Percentiles rank a stretch among this genome's conserved stretches.
These are phyloP conservation scores for Chaetoceros tenuissimus DNA, from an alignment of 108 stramenopile species.

Conservation along the genomic window DNA sequence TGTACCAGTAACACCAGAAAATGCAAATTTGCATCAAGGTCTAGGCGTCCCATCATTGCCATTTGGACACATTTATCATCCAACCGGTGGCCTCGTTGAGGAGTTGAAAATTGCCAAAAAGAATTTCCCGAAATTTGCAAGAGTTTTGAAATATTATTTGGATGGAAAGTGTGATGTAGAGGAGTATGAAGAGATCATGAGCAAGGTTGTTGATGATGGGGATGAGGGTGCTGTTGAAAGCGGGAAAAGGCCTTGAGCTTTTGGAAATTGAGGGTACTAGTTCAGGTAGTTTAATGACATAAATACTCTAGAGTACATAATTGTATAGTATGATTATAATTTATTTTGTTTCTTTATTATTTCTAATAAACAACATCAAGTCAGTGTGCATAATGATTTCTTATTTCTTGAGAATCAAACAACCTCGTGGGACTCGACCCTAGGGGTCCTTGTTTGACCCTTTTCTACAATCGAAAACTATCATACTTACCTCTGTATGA, in stretches of 20 bases:
- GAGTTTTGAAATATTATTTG: constrained; percentile 37
- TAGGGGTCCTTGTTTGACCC: too few species aligned
- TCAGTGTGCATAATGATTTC: too few species aligned
- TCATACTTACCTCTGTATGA: too few species aligned
- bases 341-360: neutral
- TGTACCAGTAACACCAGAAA: constrained; percentile 60
- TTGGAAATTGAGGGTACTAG: too few species aligned
- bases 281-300: too few species aligned
- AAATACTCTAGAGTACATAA: too few species aligned
- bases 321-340: too few species aligned
- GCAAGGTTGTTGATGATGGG: neutral
- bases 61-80: constrained; percentile 61
- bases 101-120: constrained; percentile 45
- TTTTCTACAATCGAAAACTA: too few species aligned
- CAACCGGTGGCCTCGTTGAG: constrained; percentile 54
- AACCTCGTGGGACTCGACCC: too few species aligned
- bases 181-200: constrained; percentile 10
- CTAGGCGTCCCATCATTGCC: constrained; percentile 46
- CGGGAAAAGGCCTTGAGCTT: too few species aligned
- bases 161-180: constrained; percentile 37
- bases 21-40: constrained; percentile 64
- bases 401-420: too few species aligned
- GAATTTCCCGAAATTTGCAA: constrained; percentile 38
- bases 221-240: neutral
- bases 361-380: too few species aligned